These are phyloP conservation scores for Pyrus hybrid DNA, from an alignment of 331 rosid species.

Conservation along the genomic window DNA sequence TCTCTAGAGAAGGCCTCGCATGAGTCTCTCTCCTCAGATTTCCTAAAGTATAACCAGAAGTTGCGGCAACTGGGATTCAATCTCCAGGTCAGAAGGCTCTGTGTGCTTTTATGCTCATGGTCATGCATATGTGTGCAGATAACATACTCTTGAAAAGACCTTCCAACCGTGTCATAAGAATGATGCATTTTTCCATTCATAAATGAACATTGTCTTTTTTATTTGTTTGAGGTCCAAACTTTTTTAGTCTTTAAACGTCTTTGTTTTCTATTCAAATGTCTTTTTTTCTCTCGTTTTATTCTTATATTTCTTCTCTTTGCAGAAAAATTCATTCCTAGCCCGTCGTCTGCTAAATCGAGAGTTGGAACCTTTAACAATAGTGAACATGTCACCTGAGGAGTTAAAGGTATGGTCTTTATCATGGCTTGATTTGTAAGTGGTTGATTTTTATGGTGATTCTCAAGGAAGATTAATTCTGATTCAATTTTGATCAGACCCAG, in stretches of 20 bases:
- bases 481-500: not conserved
- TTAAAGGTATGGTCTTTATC: conserved; percentile 52
- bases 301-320: conserved; percentile 8
- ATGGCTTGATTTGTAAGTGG: not conserved
- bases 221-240: not conserved
- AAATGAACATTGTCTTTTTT: not conserved
- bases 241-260: not conserved
- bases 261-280: no score
- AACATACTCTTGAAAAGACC: not conserved
- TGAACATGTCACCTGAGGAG: conserved; percentile 83
- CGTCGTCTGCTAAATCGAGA: conserved; percentile 68
- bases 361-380: conserved; percentile 70
- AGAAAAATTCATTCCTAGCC: conserved; percentile 60
- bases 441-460: not conserved
- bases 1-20: conserved; percentile 80
- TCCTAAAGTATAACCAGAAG: conserved; percentile 84
- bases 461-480: not conserved
- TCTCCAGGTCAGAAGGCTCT: conserved; percentile 53
- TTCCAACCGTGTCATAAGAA: not conserved
- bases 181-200: not conserved
- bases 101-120: not conserved
- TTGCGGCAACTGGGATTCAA: conserved; percentile 58
- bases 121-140: not conserved
- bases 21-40: conserved; percentile 60
- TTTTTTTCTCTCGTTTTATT: not conserved